Base-by-base conservation (phyloP, 495 filamentous ascomycete genomes). In the Neurospora sp. region DNA sequence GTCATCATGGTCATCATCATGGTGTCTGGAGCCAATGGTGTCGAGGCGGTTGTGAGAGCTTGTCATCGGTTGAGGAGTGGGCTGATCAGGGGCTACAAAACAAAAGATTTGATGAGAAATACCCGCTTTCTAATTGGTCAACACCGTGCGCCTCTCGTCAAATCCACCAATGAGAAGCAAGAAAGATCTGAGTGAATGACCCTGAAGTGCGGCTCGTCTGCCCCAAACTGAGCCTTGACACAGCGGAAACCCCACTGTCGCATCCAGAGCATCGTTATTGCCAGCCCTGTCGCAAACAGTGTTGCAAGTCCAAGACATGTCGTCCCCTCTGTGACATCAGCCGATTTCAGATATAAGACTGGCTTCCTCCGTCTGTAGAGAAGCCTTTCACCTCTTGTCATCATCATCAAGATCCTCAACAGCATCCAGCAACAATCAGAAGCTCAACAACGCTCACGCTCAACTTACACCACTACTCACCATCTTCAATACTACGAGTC, bases 51-150 rank as follows among this genome's bases (percentile, higher is more conserved):
- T 66, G 53, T 66, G 53, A 37, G 53, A 37, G 12, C 53, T 35
- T 66, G 53, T 66, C 53, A 66, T 35, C 53, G 5, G 27, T 35
- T 14, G 27, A 66, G 31, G 27, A 66, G 53, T 66, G 53, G 53
- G 53, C 53, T 66, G 53, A 66, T 66, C 53, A 66, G 53, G 53
- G 53, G 53, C 14, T 66, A 9, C 53, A 35, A 66, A 66, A 66
- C 53, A 35, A 66, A 5, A 27, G 16, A 37, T 66, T 8, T 71
- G 77, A 78, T 80, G 79, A 74, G 77, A 80, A 78, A 80, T 80
- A 75, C 69, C 35, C 7, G 3, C 1, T 20, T 31, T 53, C 71
- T 73, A 69, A 80, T 80, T 80, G 73, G 78, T 16, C 37, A 14
- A 11, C 0, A 37, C 12, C 6, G 35, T 3, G 11, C 22, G 0